Percentiles rank a stretch among this genome's conserved stretches.
phyloP scores from a whole-genome alignment of 148 eudicot species.

The Hydrangea macrophylla region DNA sequence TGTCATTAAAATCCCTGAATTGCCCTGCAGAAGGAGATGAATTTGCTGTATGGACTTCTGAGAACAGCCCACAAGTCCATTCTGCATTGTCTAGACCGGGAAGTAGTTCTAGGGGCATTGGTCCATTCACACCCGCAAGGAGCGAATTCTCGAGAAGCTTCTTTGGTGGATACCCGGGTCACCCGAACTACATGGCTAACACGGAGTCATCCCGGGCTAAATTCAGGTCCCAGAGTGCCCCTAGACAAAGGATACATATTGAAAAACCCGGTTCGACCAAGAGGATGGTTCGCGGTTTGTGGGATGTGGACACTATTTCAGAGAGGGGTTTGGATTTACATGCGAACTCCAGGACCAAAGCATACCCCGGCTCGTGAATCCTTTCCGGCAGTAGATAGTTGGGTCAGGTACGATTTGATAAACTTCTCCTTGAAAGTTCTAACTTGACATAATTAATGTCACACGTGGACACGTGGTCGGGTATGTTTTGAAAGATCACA shows the following conservation, averaged over 20 bases:
- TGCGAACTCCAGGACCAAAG: constrained; percentile 15
- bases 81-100: constrained; percentile 50
- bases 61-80: constrained; percentile 41
- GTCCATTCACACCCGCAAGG: constrained; percentile 61
- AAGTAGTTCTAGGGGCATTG: constrained; percentile 40
- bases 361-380: constrained; percentile 16
- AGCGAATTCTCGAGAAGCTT: constrained; percentile 56
- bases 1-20: constrained; percentile 44
- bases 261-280: constrained; percentile 36
- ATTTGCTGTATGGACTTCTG: constrained; percentile 20
- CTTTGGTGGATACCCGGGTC: constrained; percentile 37
- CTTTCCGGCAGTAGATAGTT: constrained; percentile 5
- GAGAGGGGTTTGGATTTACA: constrained; percentile 32
- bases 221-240: constrained; percentile 75
- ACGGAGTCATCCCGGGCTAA: constrained; percentile 71
- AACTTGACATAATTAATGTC: too few species aligned
- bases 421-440: too few species aligned
- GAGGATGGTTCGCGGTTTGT: constrained; percentile 31
- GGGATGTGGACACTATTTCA: constrained; percentile 38
- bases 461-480: too few species aligned
- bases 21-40: constrained; percentile 35
- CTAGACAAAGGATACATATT: constrained; percentile 47
- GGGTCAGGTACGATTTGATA: too few species aligned
- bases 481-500: too few species aligned
- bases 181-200: constrained; percentile 71